phyloP scores from a whole-genome alignment of 805 yeast genomes.

The Kluyveromyces wickerhamii region DNA sequence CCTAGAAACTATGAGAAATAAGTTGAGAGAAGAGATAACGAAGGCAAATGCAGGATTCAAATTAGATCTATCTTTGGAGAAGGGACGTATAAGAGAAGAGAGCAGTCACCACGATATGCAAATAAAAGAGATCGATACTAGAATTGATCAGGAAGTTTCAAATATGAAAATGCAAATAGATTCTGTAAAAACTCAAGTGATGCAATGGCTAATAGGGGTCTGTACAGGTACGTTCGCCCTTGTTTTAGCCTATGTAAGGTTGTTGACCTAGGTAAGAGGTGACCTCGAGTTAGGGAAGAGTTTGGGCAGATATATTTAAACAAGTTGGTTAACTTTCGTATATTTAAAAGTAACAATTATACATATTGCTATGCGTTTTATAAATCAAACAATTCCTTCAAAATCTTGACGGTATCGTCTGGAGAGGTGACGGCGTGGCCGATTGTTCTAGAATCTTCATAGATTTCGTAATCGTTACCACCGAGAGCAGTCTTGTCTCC shows the following conservation, averaged over 20 bases:
- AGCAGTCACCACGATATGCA: slow-evolving; percentile 86
- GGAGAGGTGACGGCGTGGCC: slow-evolving; percentile 93
- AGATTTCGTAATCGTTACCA: slow-evolving; percentile 98
- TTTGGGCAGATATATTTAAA: no score
- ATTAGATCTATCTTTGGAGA: slow-evolving; percentile 84
- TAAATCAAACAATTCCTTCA: slow-evolving; percentile 65
- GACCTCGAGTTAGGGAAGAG: slow-evolving; percentile 1
- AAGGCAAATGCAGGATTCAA: slow-evolving; percentile 86
- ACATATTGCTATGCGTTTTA: no score
- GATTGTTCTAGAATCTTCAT: slow-evolving; percentile 81
- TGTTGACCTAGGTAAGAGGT: slow-evolving; percentile 42
- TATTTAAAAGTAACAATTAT: no score
- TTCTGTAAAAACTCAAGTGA: slow-evolving; percentile 89
- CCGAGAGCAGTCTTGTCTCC: slow-evolving; percentile 98
- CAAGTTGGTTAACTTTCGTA: no score
- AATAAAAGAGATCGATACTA: slow-evolving; percentile 88
- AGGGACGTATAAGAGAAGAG: slow-evolving; percentile 93
- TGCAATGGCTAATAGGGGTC: slow-evolving; percentile 98
- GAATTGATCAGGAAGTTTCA: slow-evolving; percentile 91
- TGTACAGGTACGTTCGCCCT: slow-evolving; percentile 97
- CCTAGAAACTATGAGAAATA: slow-evolving; percentile 75
- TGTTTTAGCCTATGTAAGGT: slow-evolving; percentile 82
- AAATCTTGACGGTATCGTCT: slow-evolving; percentile 76
- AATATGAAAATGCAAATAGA: slow-evolving; percentile 95
- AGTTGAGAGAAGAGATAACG: slow-evolving; percentile 84